Percentiles rank a stretch among this genome's conserved stretches.
Evolutionary conservation across 768 basidiomycete genomes (phyloP).

Genomic region (Serendipita sp.): DNA sequence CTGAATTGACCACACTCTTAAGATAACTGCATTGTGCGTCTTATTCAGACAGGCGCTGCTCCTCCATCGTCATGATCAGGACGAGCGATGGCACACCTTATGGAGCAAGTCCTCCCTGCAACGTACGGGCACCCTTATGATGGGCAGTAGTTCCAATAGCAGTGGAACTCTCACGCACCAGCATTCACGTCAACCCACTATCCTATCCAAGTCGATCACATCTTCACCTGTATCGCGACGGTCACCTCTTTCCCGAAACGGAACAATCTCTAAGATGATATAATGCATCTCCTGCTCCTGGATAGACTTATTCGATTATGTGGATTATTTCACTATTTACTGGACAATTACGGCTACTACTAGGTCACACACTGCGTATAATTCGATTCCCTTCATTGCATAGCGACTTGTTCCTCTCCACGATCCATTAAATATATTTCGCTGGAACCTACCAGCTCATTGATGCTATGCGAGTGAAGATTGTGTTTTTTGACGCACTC

Average conservation of each 20-base stretch:
- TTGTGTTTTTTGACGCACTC: constrained; percentile 67
- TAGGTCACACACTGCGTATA: not conserved
- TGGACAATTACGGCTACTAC: too few species aligned
- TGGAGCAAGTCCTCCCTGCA: not conserved
- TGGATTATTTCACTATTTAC: not conserved
- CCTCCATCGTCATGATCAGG: not conserved
- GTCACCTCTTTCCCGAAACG: not conserved
- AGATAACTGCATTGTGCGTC: not conserved
- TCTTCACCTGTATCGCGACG: not conserved
- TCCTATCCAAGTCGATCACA: not conserved
- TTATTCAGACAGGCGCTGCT: not conserved
- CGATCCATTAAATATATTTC: not conserved
- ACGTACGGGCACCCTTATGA: not conserved
- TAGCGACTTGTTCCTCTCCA: not conserved
- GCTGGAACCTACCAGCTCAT: not conserved
- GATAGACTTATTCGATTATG: not conserved
- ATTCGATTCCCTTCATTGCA: not conserved
- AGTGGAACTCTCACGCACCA: not conserved
- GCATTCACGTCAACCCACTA: not conserved
- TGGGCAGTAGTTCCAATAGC: not conserved
- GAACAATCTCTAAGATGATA: not conserved
- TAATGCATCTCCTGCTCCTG: not conserved
- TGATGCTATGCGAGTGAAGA: constrained; percentile 10
- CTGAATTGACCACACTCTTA: not conserved
- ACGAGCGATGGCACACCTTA: not conserved